These are phyloP conservation scores for Pythium brachiatum DNA, from an alignment of 352 stramenopile genomes.

Conservation along the genomic window DNA sequence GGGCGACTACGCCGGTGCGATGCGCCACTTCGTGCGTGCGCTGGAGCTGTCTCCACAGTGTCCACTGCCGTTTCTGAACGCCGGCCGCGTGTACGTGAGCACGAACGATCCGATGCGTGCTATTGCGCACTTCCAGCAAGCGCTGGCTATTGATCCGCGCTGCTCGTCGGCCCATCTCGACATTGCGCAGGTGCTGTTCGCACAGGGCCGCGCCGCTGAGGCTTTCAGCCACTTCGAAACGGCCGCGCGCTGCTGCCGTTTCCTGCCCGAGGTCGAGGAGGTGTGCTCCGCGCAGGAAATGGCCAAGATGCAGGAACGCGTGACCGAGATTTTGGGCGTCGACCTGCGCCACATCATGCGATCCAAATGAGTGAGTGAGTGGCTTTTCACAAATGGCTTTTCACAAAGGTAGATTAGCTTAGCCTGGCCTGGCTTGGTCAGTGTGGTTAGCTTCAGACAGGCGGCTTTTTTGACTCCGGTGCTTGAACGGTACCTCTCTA, in stretches of 20 bases:
- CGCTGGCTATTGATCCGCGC: slow-evolving; percentile 67
- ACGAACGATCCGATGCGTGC: slow-evolving; percentile 81
- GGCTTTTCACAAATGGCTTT: neutral
- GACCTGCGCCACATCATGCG: slow-evolving; percentile 86
- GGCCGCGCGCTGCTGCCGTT: slow-evolving; percentile 70
- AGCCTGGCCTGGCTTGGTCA: neutral
- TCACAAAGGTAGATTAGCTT: neutral
- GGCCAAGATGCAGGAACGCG: slow-evolving; percentile 83
- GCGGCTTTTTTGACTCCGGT: no score
- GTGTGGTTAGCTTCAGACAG: no score
- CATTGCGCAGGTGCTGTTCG: slow-evolving; percentile 84
- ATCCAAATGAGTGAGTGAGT: slow-evolving; percentile 43
- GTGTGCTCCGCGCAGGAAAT: slow-evolving; percentile 73
- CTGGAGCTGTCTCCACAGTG: slow-evolving; percentile 76
- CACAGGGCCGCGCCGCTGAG: slow-evolving; percentile 65
- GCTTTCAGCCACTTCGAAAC: slow-evolving; percentile 76
- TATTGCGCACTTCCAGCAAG: slow-evolving; percentile 81
- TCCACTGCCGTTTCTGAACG: slow-evolving; percentile 81
- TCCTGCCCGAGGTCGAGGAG: slow-evolving; percentile 81
- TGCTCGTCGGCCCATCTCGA: slow-evolving; percentile 83
- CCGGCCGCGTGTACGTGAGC: slow-evolving; percentile 75
- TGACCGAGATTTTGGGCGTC: slow-evolving; percentile 82
- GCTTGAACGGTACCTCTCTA: no score
- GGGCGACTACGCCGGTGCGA: slow-evolving; percentile 77
- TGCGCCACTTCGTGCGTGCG: slow-evolving; percentile 70